Percentiles rank a stretch among this genome's conserved stretches.
Conservation (phyloP, 1,139 yeast species). For the Candida tunisiensis region DNA sequence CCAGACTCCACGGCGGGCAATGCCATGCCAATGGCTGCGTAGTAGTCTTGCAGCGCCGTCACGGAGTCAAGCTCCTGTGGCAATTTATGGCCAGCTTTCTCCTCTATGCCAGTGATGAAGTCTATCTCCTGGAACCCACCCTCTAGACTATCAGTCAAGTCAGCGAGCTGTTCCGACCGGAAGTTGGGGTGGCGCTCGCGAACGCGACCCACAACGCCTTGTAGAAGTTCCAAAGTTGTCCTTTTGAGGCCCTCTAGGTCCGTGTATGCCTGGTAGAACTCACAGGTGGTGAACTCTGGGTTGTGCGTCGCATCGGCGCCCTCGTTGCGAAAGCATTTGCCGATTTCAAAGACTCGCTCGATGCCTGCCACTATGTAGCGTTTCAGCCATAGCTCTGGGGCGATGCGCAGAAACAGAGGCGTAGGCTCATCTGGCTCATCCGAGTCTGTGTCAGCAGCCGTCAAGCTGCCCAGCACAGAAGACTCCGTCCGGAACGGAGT, state of each 20-base stretch:
- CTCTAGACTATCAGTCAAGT: constrained; percentile 2
- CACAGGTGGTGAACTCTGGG: constrained; percentile 91
- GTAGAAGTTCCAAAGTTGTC: constrained; percentile 44
- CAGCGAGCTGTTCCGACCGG: constrained; percentile 3
- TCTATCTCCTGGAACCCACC: constrained; percentile 20
- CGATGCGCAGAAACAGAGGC: constrained; percentile 55
- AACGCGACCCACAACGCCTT: constrained; percentile 18
- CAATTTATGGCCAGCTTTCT: constrained; percentile 22
- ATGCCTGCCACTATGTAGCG: constrained; percentile 68
- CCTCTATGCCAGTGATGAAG: constrained; percentile 34
- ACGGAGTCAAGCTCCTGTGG: constrained; percentile 21
- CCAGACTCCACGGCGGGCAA: constrained; percentile 29
- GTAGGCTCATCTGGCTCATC: constrained; percentile 3
- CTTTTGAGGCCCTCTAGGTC: constrained; percentile 48
- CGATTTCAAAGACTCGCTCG: constrained; percentile 76
- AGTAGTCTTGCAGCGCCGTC: constrained; percentile 10
- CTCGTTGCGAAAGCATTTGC: constrained; percentile 76
- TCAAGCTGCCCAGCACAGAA: constrained; percentile 25
- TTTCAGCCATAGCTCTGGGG: constrained; percentile 92
- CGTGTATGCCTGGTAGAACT: constrained; percentile 74
- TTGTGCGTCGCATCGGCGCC: constrained; percentile 89
- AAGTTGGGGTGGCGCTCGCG: constrained; percentile 6
- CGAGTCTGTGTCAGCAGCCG: constrained; percentile 1
- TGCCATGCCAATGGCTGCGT: constrained; percentile 37
- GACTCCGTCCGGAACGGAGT: constrained; percentile 54